A percentile compares a stretch with the other conserved stretches of the same genome.
phyloP scores from a whole-genome alignment of 1,139 yeast genomes.

The Pichia sp. region DNA sequence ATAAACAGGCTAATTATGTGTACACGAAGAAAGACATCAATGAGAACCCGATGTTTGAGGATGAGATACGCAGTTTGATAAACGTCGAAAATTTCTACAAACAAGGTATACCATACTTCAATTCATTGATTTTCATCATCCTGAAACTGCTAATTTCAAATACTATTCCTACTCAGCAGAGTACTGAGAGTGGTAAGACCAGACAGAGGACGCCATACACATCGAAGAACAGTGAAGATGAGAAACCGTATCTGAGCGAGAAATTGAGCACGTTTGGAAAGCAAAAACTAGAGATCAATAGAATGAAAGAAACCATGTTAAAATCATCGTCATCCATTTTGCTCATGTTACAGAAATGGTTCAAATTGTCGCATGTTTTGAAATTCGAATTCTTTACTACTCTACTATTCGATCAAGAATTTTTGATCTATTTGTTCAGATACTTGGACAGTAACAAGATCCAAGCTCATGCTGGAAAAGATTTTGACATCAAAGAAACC shows the following conservation, averaged over 20 bases:
- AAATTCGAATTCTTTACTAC: constrained; percentile 74
- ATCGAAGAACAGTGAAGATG: constrained; percentile 4
- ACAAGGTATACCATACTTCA: constrained; percentile 48
- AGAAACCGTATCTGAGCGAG: constrained; percentile 18
- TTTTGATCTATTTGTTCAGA: constrained; percentile 33
- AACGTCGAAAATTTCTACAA: constrained; percentile 61
- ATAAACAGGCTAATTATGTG: constrained; percentile 1
- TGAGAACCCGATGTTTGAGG: constrained; percentile 35
- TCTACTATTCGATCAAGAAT: constrained; percentile 58
- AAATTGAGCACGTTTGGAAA: constrained; percentile 24
- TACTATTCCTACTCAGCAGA: constrained; percentile 25
- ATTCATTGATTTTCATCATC: constrained; percentile 59
- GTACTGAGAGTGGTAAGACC: constrained; percentile 14
- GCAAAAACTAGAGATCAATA: constrained; percentile 49
- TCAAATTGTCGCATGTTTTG: constrained; percentile 68
- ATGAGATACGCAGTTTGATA: constrained; percentile 43
- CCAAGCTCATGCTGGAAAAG: constrained; percentile 24
- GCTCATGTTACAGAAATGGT: constrained; percentile 62
- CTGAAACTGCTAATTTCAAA: constrained; percentile 58
- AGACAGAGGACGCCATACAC: constrained; percentile 17
- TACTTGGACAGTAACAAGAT: constrained; percentile 36
- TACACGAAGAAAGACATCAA: constrained; percentile 23
- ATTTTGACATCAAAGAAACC: constrained; percentile 27
- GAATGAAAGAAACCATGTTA: constrained; percentile 60
- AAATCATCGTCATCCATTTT: constrained; percentile 60